Conservation (phyloP, 1,284 basidiomycete genomes). For the Malassezia vespertilionis region DNA sequence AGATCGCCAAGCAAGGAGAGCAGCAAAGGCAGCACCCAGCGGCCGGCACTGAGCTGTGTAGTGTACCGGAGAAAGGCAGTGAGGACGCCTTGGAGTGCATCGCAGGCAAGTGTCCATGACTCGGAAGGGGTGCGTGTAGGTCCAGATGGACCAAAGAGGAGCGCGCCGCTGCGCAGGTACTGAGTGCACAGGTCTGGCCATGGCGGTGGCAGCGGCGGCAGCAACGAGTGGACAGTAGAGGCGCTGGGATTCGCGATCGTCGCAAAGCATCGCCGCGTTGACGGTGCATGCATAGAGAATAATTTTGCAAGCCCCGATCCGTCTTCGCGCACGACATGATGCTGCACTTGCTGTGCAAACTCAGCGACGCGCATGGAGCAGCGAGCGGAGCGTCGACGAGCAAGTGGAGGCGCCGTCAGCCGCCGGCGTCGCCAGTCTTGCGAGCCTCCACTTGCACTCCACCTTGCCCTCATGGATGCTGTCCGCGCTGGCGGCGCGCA, state of each 20-base stretch:
- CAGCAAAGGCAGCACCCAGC: constrained; percentile 36
- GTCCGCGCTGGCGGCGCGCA: neutral
- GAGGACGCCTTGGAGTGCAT: constrained; percentile 27
- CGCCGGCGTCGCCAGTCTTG: too few species aligned
- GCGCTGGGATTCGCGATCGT: constrained; percentile 11
- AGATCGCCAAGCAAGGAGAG: constrained; percentile 30
- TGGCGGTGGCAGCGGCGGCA: constrained; percentile 21
- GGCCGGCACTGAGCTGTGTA: constrained; percentile 24
- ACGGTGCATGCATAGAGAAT: constrained; percentile 18
- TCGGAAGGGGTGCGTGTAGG: constrained; percentile 6
- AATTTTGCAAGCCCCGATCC: constrained; percentile 27
- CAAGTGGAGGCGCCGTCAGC: neutral
- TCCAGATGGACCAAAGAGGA: constrained; percentile 5
- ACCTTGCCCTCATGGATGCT: constrained; percentile 2
- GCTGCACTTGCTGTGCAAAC: neutral
- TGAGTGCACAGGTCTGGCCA: constrained; percentile 35
- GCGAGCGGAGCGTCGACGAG: neutral
- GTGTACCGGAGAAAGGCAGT: constrained; percentile 31
- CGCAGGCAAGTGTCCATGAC: constrained; percentile 20
- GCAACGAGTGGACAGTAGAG: constrained; percentile 6
- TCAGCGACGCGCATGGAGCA: neutral
- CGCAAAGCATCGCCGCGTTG: constrained; percentile 5
- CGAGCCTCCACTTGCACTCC: neutral
- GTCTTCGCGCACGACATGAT: constrained; percentile 6
- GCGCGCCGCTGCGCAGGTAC: constrained; percentile 24